Percentiles rank a stretch among this genome's conserved stretches.
Evolutionary conservation across 2,329 filamentous ascomycete genomes (phyloP).

Genomic region (Diaporthe aspalathi): DNA sequence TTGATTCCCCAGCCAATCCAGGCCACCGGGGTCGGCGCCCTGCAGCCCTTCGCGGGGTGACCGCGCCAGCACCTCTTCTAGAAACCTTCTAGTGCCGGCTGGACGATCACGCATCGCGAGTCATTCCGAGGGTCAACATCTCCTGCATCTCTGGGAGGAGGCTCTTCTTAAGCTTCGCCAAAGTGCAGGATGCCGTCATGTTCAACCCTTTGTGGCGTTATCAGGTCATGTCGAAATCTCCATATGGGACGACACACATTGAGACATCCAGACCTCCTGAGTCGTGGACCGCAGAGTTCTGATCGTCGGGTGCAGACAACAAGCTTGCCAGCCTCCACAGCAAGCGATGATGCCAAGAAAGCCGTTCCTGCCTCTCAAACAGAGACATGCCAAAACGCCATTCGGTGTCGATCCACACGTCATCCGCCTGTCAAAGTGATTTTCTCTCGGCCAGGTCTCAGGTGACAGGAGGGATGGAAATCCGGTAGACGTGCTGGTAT

Average conservation of each 20-base stretch:
- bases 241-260: background rate
- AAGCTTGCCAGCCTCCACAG: background rate
- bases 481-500: background rate
- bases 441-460: background rate
- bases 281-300: background rate
- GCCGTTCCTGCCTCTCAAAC: constrained; percentile 18
- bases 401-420: constrained; percentile 19
- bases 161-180: constrained; percentile 9
- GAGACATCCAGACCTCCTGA: constrained; percentile 4
- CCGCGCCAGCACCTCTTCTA: constrained; percentile 16
- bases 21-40: background rate
- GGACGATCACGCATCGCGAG: constrained; percentile 13
- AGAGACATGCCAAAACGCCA: constrained; percentile 10
- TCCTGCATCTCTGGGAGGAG: background rate
- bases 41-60: constrained; percentile 10
- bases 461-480: background rate
- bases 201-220: constrained; percentile 21
- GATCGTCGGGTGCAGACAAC: constrained; percentile 1
- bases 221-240: constrained; percentile 17
- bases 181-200: constrained; percentile 1
- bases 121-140: constrained; percentile 23
- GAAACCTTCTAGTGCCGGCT: constrained; percentile 30
- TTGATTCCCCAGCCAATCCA: constrained; percentile 27
- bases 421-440: constrained; percentile 8
- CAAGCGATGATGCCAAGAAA: constrained; percentile 10